Conservation (phyloP, 1,284 basidiomycete genomes). For the Austroboletus novae-zelandiae region DNA sequence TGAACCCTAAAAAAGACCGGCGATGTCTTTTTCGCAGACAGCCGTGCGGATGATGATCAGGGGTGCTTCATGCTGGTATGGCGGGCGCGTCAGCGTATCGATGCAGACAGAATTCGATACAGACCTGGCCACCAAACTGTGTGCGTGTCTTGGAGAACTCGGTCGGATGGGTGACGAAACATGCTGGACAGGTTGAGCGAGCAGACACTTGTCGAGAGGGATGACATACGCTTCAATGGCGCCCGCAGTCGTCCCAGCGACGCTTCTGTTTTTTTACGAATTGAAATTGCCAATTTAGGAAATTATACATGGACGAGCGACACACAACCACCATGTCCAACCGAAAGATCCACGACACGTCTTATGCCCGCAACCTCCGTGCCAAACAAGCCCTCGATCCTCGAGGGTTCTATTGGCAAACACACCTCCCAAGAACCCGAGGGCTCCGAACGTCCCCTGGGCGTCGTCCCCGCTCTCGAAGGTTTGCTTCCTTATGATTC, state of each 20-base stretch:
- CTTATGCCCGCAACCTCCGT: constrained; percentile 7
- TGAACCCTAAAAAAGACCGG: constrained; percentile 85
- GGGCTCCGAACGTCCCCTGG: constrained; percentile 42
- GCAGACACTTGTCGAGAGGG: not conserved
- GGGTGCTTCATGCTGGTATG: constrained; percentile 46
- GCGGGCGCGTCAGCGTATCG: not conserved
- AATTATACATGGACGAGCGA: constrained; percentile 11
- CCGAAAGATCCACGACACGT: constrained; percentile 12
- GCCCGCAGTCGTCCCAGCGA: constrained; percentile 93
- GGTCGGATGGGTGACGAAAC: constrained; percentile 85
- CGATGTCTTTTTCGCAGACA: constrained; percentile 66
- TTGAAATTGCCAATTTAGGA: constrained; percentile 8
- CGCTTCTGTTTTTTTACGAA: constrained; percentile 62
- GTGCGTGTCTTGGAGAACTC: constrained; percentile 90
- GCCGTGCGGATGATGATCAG: constrained; percentile 71
- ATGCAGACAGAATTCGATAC: not conserved
- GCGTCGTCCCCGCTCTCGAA: constrained; percentile 37
- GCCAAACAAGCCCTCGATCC: not conserved
- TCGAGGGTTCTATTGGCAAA: too few species aligned
- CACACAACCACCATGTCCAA: constrained; percentile 8
- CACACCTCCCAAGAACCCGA: constrained; percentile 34
- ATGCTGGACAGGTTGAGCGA: constrained; percentile 41
- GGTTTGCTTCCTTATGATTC: constrained; percentile 27
- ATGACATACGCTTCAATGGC: constrained; percentile 81
- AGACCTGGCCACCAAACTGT: constrained; percentile 75